Conservation (phyloP, 139 green algal genomes). For the Coelastrella sp. region DNA sequence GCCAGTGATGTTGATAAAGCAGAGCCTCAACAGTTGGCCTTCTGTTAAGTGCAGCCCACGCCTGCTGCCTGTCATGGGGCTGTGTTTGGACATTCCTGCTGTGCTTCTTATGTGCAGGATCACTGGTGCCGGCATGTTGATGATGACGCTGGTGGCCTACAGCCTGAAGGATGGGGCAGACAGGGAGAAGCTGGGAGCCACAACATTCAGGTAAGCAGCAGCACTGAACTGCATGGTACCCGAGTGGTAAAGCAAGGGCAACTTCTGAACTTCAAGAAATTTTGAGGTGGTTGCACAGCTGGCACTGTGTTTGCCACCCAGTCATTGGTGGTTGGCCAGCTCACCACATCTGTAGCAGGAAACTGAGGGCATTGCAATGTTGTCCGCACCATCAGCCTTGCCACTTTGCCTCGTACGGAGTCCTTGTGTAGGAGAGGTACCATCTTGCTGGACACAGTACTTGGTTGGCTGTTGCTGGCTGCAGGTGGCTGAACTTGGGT, state of each 20-base stretch:
- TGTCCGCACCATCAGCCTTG: not conserved
- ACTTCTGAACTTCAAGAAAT: too few relatives aligned
- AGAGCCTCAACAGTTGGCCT: not conserved
- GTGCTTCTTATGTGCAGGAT: not conserved
- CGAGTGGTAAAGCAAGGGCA: too few relatives aligned
- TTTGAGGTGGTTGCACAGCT: too few relatives aligned
- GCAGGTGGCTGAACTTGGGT: constrained; percentile 32
- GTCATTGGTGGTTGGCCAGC: too few relatives aligned
- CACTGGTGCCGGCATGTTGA: constrained; percentile 31
- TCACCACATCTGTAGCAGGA: too few relatives aligned
- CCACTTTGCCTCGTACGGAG: not conserved
- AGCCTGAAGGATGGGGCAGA: constrained; percentile 47
- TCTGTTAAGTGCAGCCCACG: not conserved
- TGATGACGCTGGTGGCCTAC: constrained; percentile 40
- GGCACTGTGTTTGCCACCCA: too few relatives aligned
- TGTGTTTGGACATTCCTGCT: too few relatives aligned
- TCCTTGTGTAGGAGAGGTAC: not conserved
- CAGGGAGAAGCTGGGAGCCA: constrained; percentile 42
- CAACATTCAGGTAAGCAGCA: constrained; percentile 37
- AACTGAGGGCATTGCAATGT: not conserved
- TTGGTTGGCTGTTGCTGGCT: not conserved
- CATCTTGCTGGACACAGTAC: not conserved
- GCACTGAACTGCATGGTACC: too few relatives aligned
- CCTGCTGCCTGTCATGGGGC: not conserved
- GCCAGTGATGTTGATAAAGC: too few relatives aligned